Evolutionary conservation across 2,329 filamentous ascomycete genomes (phyloP), one percentile per base, ranked within the genome.

Genomic region (Alternaria angustiovoidea): DNA sequence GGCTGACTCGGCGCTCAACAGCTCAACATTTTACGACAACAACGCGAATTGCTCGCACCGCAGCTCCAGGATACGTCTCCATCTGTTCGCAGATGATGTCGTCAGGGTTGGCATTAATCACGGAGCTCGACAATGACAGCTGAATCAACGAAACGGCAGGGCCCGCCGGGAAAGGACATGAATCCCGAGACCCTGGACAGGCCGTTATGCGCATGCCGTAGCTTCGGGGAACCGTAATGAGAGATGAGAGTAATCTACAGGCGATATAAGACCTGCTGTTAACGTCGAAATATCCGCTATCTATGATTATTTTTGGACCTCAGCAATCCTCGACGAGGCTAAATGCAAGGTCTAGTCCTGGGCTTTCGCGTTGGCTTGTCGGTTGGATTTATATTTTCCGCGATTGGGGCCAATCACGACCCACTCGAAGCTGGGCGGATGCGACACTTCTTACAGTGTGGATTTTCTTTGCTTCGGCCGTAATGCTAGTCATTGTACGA

Each of bases 281-380:
- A 74, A 75, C 69, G 72, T 72, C 70, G 67, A 71, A 68, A 73
- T 59, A 71, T 65, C 73, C 74, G 74, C 66, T 70, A 64, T 69
- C 68, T 57, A 47, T 51, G 53, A 60, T 60, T 60, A 73, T 68
- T 72, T 75, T 74, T 75, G 76, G 75, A 68, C 57, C 67, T 58
- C 60, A 51, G 41, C 47, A 55, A 52, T 57, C 60, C 63, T 61
- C 51, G 67, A 65, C 64, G 32, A 56, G 72, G 72, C 70, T 75
- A 74, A 73, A 74, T 69, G 62, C 65, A 63, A 64, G 65, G 62
- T 39, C 62, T 44, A 54, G 62, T 36, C 43, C 66, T 68, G 63
- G 69, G 60, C 62, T 57, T 61, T 59, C 61, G 68, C 63, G 60
- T 62, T 72, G 59, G 43, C 57, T 52, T 52, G 41, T 60, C 59